Base-by-base conservation (phyloP, 106 monocot genomes). In the Chionographis japonica region DNA sequence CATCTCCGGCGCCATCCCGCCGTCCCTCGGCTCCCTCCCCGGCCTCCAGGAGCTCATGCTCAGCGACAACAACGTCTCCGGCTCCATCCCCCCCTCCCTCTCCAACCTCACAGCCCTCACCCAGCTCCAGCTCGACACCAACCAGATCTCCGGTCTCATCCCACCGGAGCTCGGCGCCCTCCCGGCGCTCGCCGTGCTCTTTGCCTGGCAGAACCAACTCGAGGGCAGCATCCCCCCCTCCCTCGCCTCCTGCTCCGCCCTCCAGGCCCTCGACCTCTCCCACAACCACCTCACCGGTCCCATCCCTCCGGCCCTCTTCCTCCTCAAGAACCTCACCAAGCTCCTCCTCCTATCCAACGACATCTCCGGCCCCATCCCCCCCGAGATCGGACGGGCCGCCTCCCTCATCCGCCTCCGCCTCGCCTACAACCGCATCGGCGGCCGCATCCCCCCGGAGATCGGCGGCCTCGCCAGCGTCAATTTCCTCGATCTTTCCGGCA, bases 1-100 rank as follows among this genome's bases (percentile, higher is more conserved):
- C 75, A 92, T 97, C 69, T 92, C 95, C 46, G 92, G 95, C 20
- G 84, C 50, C 40, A 89, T 97, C 17, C 92, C 95, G 17, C 9
- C 60, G 35, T 75, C 86, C 15, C 61, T 97, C 19, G 89, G 86
- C 10, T 15, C 43, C 4, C 85, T 97, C 4, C 9, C 61, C 2
- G 53, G 37, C 17, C 74, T 97, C 14, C 75, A 89, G 63, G 89
- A 84, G 67, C 77, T 92, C 42, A 89, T 97, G 92, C 81, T 97
- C 39, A 97, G 92, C 58, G 92, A 92, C 19, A 97, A 97, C 78
- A 92, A 92, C 50, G 46, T 92, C 62, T 89, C 95, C n/a, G 95
- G 95, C 12, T 75, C 84, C 11, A 91, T 97, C 15, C 91, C 95
- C 6, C 46, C 86, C 2, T 77, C 78, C 19, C 46, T 97, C 3